Base-by-base conservation (phyloP, 2,329 filamentous ascomycete genomes). In the Aschersonia sp. region DNA sequence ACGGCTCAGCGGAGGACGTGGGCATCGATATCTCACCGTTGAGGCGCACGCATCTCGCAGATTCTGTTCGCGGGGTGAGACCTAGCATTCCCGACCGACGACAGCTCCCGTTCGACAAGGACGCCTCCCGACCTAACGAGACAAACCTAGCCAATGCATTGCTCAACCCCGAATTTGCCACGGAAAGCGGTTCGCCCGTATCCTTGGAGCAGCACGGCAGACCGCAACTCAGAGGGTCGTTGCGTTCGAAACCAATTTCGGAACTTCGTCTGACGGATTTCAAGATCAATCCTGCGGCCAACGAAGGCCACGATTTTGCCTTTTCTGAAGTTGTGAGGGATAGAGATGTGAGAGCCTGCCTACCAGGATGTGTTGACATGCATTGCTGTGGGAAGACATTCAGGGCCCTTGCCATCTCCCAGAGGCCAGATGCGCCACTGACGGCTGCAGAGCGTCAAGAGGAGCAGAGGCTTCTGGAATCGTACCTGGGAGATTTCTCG, bases 361-460 rank as follows among this genome's bases (percentile, higher is more conserved):
- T 94, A 8, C 73, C 79, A 3, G 85, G 84, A 10, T 95, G 89
- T 59, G 82, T 79, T 3, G 78, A 83, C 46, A 71, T 80, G 43
- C 74, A 81, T 48, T 95, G 89, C 63, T 94, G 87, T 55, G 85
- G 86, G 22, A 76, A 76, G 41, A 69, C 77, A 6, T 87, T 88
- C 55, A 75, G 78, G 29, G 70, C 72, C n/a, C 71, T 88, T 57
- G 84, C 84, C 31, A 58, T 68, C 9, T 70, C 70, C 1, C 70
- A 73, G 49, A 70, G 71, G 5, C 65, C 62, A 12, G 58, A 64
- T 41, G 54, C 59, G 2, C 63, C 66, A 30, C 52, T 72, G 50
- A 61, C 60, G 14, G 39, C 58, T 40, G 50, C 56, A 52, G 56
- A 64, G 58, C 50, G 59, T 40, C 49, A 65, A 51, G 67, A 70